Base-by-base conservation (phyloP, 768 basidiomycete genomes). In the Cystobasidium ongulense region DNA sequence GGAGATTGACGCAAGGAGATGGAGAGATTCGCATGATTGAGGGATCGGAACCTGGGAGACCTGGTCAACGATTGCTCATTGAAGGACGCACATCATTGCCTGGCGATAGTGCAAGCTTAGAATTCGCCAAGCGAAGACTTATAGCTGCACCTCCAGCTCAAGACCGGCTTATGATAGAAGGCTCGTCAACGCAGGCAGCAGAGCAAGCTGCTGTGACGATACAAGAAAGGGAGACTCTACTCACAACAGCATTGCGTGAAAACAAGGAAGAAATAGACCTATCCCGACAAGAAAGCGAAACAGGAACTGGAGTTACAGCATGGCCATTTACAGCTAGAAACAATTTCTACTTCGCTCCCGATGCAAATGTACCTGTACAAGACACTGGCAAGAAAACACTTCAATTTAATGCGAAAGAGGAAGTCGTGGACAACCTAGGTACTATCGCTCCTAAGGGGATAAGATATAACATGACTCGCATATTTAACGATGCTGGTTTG, bases 341-440 rank as follows among this genome's bases (percentile, higher is more conserved):
- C 82, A 88, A 90, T 1, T 84, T 99, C 66, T 96, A 96, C 92
- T 99, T 97, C 79, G 80, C 89, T 0, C 94, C 96, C 1, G 96
- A 96, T 78, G 91, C 91, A 31, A 90, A 99, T 80, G 84, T 86
- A 54, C 87, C 72, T 15, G 89, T 25, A 90, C 92, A 0, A 90
- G 92, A 78, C n/a, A 54, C 85, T 88, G 79, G 81, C 82, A 1
- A 81, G 82, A 57, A 78, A 79, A 25, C 63, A 31, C 63, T 73
- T 57, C 61, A 35, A 53, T 25, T 63, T 50, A 75, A 31, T 61
- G 1, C 36, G 63, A 33, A 66, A 77, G 18, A 74, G 76, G 39
- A 78, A 36, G 82, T 38, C 23, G 38, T 59, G 21, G 65, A 74
- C 43, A 59, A 81, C 27, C 83, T 80, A 4, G 84, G 67, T 3